phyloP scores from a whole-genome alignment of 495 filamentous ascomycete genomes.

The Aspergillus mulundensis region DNA sequence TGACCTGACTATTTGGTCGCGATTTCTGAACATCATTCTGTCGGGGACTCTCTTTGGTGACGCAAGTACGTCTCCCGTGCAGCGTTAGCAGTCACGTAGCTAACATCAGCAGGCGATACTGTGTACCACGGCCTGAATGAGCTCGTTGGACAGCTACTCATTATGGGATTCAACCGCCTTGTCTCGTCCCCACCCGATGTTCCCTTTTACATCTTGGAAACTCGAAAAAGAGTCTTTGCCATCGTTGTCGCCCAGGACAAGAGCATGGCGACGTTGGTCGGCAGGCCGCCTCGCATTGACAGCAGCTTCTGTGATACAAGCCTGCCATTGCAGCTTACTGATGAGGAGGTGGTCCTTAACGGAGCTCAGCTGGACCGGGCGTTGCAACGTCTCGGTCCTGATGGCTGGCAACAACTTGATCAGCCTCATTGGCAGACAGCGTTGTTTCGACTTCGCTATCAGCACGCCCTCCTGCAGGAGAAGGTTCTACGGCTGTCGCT shows the following conservation, averaged over 20 bases:
- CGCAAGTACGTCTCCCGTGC: constrained; percentile 20
- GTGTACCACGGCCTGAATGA: constrained; percentile 1
- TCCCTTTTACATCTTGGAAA: constrained; percentile 5
- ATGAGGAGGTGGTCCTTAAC: too few species aligned
- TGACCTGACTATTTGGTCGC: constrained; percentile 2
- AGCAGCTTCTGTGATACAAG: background rate
- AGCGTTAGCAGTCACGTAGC: background rate
- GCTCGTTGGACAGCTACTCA: background rate
- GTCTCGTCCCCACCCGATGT: background rate
- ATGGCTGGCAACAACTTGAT: background rate
- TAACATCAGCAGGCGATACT: background rate
- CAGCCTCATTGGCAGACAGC: background rate
- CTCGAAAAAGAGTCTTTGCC: constrained; percentile 6
- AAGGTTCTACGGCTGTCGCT: constrained; percentile 1
- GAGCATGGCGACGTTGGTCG: background rate
- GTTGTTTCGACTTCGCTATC: constrained; percentile 3
- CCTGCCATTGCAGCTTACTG: background rate
- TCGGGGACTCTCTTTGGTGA: constrained; percentile 35
- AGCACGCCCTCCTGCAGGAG: background rate
- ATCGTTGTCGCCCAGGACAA: background rate
- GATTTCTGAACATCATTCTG: constrained; percentile 8
- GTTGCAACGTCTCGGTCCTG: too few species aligned
- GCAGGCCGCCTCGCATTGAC: constrained; percentile 4
- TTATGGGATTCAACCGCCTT: constrained; percentile 2
- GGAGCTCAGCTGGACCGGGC: too few species aligned